These are phyloP conservation scores for Teunomyces barrocoloradensis DNA, from an alignment of 805 yeast species.

Conservation along the genomic window DNA sequence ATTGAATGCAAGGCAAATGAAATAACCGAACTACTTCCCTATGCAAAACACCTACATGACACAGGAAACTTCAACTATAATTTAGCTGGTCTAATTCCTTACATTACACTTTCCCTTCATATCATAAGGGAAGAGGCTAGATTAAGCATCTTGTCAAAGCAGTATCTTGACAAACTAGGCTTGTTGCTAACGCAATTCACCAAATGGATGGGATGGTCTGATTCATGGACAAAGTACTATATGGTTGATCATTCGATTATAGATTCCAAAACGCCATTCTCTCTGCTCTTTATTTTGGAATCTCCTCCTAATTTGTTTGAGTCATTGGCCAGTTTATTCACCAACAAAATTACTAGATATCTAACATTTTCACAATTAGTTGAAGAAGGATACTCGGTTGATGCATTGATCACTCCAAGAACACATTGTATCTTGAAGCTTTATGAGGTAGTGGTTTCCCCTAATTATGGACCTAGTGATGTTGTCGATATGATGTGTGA, in stretches of 20 bases:
- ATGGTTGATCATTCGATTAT: constrained; percentile 27
- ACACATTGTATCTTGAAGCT: constrained; percentile 56
- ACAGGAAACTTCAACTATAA: constrained; percentile 34
- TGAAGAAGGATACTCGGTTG: constrained; percentile 59
- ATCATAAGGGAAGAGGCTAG: constrained; percentile 71
- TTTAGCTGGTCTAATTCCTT: constrained; percentile 56
- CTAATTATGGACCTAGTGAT: constrained; percentile 48
- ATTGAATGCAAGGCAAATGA: constrained; percentile 18
- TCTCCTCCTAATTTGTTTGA: constrained; percentile 61
- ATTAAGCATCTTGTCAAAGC: constrained; percentile 48
- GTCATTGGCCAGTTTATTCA: constrained; percentile 52
- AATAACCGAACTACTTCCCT: constrained; percentile 29
- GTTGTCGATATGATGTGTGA: constrained; percentile 63
- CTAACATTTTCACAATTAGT: constrained; percentile 65
- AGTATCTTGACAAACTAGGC: constrained; percentile 43
- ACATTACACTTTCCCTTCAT: constrained; percentile 67
- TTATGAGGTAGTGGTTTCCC: constrained; percentile 61
- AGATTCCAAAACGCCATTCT: constrained; percentile 40
- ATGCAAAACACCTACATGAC: constrained; percentile 27
- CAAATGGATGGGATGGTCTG: constrained; percentile 73
- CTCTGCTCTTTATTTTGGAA: constrained; percentile 45
- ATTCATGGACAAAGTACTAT: constrained; percentile 61
- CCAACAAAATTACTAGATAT: constrained; percentile 47
- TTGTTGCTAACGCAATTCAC: constrained; percentile 59
- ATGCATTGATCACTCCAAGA: constrained; percentile 62